Base-by-base conservation (phyloP, 2,329 filamentous ascomycete genomes). In the Colletotrichum chlorophyti region DNA sequence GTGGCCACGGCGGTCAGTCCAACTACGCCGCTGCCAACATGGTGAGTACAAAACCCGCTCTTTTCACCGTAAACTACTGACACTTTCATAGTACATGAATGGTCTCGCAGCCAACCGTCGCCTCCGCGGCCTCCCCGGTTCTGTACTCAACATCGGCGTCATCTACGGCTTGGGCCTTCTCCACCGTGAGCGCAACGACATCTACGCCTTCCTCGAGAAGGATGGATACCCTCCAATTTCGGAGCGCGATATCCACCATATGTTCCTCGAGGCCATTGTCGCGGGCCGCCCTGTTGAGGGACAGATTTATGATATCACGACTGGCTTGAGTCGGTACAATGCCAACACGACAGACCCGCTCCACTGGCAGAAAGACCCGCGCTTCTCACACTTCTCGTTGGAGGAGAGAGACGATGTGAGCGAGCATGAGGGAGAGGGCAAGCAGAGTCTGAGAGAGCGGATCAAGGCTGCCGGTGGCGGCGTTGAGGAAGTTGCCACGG, bases 1-100 rank as follows among this genome's bases (percentile, higher is more conserved):
- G 65, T 5, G 74, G 74, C 3, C 71, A 70, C 42, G 21, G 40
- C 7, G 70, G 68, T 6, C 80, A 84, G 61, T 62, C 71, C 3
- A 79, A 75, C 61, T 84, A 84, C 57, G 65, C 69, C 1, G 76
- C 77, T 0, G 79, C 74, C 3, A 81, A 81, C 60, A 60, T 61
- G 7, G 51, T 49, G 0, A 40, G 51, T 45, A 11, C n/a, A 15
- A 14, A 5, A 15, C 19, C 21, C 6, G 7, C 0, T 4, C 0
- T 35, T 9, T 10, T 11, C 23, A 21, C 15, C 9, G 23, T 41
- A 4, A 5, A 0, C 4, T 6, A 29, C 49, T 43, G 15, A 52
- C 31, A 29, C n/a, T n/a, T n/a, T 23, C 12, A 12, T 58, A 63
- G 10, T 83, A 72, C 66, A 75, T 82, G 71, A 63, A 62, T 7